phyloP scores from a whole-genome alignment of 805 yeast genomes.

The Candida verbasci region DNA sequence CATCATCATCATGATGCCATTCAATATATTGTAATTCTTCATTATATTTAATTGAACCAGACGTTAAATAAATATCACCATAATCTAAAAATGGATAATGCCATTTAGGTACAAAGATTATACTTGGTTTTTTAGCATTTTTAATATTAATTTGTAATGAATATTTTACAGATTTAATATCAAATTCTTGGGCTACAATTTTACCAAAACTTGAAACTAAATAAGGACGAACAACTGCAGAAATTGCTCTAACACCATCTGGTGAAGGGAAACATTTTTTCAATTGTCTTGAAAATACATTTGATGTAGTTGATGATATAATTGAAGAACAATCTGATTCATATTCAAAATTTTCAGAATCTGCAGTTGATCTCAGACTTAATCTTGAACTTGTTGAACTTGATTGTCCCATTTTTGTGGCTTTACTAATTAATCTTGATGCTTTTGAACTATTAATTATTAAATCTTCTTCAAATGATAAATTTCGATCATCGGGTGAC shows the following conservation, averaged over 20 bases:
- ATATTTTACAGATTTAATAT: constrained; percentile 45
- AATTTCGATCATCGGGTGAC: constrained; percentile 58
- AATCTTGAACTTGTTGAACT: constrained; percentile 1
- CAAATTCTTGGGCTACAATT: constrained; percentile 54
- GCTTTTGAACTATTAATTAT: too few species aligned
- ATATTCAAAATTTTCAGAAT: constrained; percentile 5
- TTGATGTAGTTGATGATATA: constrained; percentile 17
- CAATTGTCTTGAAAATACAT: constrained; percentile 21
- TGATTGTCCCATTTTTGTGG: constrained; percentile 5
- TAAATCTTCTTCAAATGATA: constrained; percentile 7
- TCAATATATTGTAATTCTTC: constrained; percentile 51
- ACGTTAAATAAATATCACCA: constrained; percentile 45
- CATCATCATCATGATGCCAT: constrained; percentile 54
- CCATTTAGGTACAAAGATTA: constrained; percentile 65
- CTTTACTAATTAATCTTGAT: constrained; percentile 1
- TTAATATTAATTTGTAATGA: constrained; percentile 38
- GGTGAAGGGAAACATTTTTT: constrained; percentile 37
- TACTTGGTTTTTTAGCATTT: constrained; percentile 39
- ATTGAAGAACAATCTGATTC: constrained; percentile 12
- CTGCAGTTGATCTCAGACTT: not conserved
- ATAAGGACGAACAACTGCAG: constrained; percentile 75
- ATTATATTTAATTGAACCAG: constrained; percentile 56
- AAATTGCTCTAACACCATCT: constrained; percentile 70
- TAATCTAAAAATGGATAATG: constrained; percentile 56
- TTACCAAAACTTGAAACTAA: constrained; percentile 62